Conservation (phyloP, 176 grass and related monocot species). For the Melocanna baccifera region DNA sequence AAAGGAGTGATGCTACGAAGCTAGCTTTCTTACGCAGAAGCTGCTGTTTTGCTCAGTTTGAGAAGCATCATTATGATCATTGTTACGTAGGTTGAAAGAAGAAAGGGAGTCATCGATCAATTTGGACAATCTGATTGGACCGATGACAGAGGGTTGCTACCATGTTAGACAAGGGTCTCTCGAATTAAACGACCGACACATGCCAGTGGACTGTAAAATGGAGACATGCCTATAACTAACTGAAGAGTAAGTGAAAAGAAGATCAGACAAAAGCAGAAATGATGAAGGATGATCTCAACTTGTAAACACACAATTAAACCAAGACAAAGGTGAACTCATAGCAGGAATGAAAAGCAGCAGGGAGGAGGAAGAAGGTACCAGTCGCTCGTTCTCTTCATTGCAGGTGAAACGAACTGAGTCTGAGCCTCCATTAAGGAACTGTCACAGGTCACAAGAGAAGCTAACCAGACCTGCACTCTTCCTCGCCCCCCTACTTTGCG, state of each 20-base stretch:
- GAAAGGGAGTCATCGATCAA: neutral
- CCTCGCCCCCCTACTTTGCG: too few species aligned
- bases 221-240: neutral
- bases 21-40: neutral
- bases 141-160: neutral
- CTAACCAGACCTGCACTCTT: neutral
- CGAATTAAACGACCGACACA: neutral
- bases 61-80: neutral
- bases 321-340: neutral
- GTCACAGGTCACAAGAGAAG: neutral
- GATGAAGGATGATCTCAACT: neutral
- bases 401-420: conserved; percentile 46
- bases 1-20: neutral
- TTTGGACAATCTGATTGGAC: neutral
- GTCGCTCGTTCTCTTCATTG: conserved; percentile 67
- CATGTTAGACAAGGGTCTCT: neutral
- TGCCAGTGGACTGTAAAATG: neutral
- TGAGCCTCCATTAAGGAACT: conserved; percentile 38
- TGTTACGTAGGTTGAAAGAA: neutral
- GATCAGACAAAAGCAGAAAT: neutral
- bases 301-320: neutral
- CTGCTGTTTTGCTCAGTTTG: neutral
- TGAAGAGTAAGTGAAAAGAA: neutral
- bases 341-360: neutral
- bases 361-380: conserved; percentile 37